Conservation (phyloP, 305 asterid species). For the Fraxinus dipetala region DNA sequence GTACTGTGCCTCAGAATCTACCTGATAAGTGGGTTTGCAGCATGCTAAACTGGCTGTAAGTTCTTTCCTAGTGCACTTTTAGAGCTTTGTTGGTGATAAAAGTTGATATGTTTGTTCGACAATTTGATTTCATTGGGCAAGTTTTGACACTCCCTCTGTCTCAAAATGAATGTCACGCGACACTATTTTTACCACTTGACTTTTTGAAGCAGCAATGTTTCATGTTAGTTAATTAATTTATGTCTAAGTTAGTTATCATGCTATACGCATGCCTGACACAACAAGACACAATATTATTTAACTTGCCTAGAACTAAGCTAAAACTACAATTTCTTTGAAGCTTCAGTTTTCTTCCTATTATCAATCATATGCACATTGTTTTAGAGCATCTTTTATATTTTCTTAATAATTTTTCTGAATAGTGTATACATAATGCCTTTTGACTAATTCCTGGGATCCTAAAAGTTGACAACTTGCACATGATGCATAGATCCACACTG, state of each 20-base stretch:
- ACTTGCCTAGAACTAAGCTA: neutral
- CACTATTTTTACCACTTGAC: conserved; percentile 1
- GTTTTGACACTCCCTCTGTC: conserved; percentile 3
- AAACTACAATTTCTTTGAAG: neutral
- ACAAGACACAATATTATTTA: neutral
- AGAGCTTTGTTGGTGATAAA: neutral
- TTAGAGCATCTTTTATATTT: neutral
- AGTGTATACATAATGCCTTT: neutral
- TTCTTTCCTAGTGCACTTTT: conserved; percentile 28
- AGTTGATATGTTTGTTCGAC: neutral
- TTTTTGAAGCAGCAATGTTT: neutral
- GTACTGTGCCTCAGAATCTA: conserved; percentile 46
- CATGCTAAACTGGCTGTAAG: conserved; percentile 97
- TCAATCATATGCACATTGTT: neutral
- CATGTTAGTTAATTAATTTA: conserved; percentile 6
- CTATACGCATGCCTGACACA: neutral
- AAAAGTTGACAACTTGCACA: neutral
- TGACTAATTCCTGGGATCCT: neutral
- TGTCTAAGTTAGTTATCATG: neutral
- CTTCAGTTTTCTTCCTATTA: conserved; percentile 1
- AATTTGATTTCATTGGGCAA: conserved; percentile 12
- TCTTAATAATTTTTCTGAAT: neutral
- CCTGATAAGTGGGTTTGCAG: conserved; percentile 82
- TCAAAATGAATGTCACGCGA: neutral
- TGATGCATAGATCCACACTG: neutral